Evolutionary conservation across 257 asterid species (phyloP).

Genomic region (Ophiorrhiza pumila): DNA sequence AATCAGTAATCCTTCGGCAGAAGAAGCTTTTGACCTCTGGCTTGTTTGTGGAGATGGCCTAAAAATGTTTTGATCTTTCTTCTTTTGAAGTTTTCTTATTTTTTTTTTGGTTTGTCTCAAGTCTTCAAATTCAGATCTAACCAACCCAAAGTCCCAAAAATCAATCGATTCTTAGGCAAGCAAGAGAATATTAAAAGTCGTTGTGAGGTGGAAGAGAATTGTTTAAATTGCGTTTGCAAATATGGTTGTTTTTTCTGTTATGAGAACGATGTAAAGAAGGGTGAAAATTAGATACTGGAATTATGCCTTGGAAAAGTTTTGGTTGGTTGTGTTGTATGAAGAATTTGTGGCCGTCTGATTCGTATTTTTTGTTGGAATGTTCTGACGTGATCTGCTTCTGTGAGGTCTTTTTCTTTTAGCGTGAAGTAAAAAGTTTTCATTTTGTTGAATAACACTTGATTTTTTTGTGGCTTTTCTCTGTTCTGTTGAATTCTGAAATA

Average conservation of each 20-base stretch:
- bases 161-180: conserved; percentile 15
- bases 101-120: no score
- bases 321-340: conserved; percentile 2
- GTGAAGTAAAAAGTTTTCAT: no score
- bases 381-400: conserved; percentile 7
- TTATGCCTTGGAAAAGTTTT: conserved; percentile 31
- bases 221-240: background rate
- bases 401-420: background rate
- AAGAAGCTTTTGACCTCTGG: no score
- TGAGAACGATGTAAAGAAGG: conserved; percentile 16
- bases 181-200: background rate
- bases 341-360: conserved; percentile 44
- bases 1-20: no score
- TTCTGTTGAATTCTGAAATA: background rate
- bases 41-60: no score
- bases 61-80: no score
- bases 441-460: background rate
- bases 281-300: conserved; percentile 37
- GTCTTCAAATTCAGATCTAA: no score
- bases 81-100: no score
- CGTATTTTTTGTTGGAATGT: conserved; percentile 21
- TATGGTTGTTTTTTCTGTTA: conserved; percentile 27
- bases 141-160: no score
- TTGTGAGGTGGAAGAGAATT: conserved; percentile 9
- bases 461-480: background rate